Evolutionary conservation across 306 rosid species (phyloP), one percentile per base, ranked within the genome.

Genomic region (Hylodesmum podocarpum): DNA sequence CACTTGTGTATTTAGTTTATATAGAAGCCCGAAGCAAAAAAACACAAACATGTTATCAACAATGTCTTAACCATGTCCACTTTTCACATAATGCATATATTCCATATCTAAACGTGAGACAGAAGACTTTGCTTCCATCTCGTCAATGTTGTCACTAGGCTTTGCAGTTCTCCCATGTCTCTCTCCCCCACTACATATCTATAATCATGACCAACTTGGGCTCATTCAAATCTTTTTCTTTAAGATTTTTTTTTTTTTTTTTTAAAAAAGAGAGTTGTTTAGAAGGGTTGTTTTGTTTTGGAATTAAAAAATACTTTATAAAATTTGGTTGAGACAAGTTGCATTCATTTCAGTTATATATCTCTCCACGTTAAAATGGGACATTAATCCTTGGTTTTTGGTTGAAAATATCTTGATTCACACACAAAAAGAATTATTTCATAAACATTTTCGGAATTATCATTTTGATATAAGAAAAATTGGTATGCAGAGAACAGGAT

Each of bases 41-140:
- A 66, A 31, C 81, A 19, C 18, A 27, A 64, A 74, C 74, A 80
- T 74, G 49, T 51, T 34, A 76, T 80, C 84, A 80, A 69, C 75
- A 73, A 51, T 79, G 68, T 76, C 77, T 57, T 76, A 43, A 28
- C 49, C 6, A 7, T 34, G 41, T 46, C 16, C 46, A 33, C 51
- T 46, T 66, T 28, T 70, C 40, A n/a, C n/a, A n/a, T n/a, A n/a
- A n/a, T n/a, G 27, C 70, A 62, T 19, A 46, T 85, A 68, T 69
- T 68, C 66, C 74, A 41, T 53, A 43, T 53, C 72, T 54, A 28
- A 65, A 39, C 21, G 39, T 9, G 18, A 55, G 68, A 73, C 68
- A 57, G 13, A 31, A 33, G 27, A 36, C 66, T 54, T 46, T 46
- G 43, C 72, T 24, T 41, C 72, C 54, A 24, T 66, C 72, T 66